Conservation (phyloP, 441 rosid species). For the Euphorbia schlechtendalii region DNA sequence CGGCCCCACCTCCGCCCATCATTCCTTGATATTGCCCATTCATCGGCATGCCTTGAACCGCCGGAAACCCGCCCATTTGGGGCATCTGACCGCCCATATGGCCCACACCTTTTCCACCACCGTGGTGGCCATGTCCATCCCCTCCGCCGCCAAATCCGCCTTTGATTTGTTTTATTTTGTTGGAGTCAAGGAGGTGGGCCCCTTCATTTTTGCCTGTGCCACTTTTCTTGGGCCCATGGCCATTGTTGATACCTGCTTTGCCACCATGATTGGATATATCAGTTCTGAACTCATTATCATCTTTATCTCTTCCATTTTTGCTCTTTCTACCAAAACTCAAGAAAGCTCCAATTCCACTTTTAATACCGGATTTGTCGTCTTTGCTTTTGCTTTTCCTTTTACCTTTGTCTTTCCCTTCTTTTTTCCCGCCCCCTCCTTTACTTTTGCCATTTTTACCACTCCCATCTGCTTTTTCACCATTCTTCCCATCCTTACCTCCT, state of each 20-base stretch:
- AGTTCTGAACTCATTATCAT: too few relatives aligned
- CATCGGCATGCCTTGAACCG: slow-evolving; percentile 60
- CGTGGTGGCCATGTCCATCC: slow-evolving; percentile 15
- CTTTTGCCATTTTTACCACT: too few relatives aligned
- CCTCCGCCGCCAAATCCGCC: slow-evolving; percentile 19
- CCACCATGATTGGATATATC: too few relatives aligned
- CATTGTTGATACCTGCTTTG: slow-evolving; percentile 29
- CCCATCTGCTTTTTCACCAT: too few relatives aligned
- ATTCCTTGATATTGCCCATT: too few relatives aligned
- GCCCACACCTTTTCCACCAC: too few relatives aligned
- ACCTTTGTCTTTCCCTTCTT: slow-evolving; percentile 30
- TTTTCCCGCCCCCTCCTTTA: too few relatives aligned
- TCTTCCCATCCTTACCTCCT: too few relatives aligned
- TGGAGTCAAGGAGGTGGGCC: slow-evolving; percentile 34
- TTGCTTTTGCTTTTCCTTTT: slow-evolving; percentile 28
- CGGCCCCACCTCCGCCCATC: too few relatives aligned
- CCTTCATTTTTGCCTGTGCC: too few relatives aligned
- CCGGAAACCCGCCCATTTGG: slow-evolving; percentile 31
- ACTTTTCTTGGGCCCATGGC: slow-evolving; percentile 20
- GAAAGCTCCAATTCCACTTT: slow-evolving; percentile 35
- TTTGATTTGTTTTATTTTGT: slow-evolving; percentile 36
- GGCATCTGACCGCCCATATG: slow-evolving; percentile 26
- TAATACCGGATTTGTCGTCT: slow-evolving; percentile 20
- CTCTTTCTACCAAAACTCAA: slow-evolving; percentile 56
- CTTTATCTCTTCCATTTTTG: slow-evolving; percentile 21